Evolutionary conservation across 1,139 yeast genomes (phyloP).

Genomic region (Candida pseudoviswanathii): DNA sequence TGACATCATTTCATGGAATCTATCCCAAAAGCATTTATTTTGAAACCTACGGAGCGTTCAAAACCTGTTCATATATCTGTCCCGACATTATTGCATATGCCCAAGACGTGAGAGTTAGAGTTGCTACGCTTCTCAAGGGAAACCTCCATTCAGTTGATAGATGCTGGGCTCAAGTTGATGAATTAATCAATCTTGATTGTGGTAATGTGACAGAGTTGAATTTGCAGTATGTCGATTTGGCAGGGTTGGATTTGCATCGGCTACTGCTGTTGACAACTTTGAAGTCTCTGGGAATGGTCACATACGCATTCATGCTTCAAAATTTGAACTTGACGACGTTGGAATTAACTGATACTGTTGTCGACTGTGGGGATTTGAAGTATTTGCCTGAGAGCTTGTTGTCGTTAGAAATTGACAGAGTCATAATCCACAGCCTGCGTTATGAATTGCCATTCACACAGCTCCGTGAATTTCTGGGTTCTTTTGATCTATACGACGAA

Average conservation of each 20-base stretch:
- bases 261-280: neutral
- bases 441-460: neutral
- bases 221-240: neutral
- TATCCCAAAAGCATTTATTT: neutral
- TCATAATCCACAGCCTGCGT: neutral
- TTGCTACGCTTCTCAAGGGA: neutral
- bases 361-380: neutral
- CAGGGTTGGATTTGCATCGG: neutral
- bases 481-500: neutral
- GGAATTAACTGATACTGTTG: neutral
- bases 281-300: neutral
- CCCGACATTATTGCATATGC: neutral
- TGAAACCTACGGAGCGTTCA: neutral
- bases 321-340: neutral
- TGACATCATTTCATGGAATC: neutral
- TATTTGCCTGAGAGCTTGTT: neutral
- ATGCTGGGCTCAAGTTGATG: neutral
- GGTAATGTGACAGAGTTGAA: neutral
- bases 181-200: neutral
- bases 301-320: too few relatives aligned
- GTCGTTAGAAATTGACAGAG: neutral
- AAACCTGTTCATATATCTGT: neutral
- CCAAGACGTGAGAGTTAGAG: neutral
- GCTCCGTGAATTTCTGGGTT: constrained; percentile 5
- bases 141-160: neutral